Percentiles rank a stretch among this genome's conserved stretches.
These are phyloP conservation scores for Tuber magnatum DNA, from an alignment of 495 filamentous ascomycete genomes.

Conservation along the genomic window DNA sequence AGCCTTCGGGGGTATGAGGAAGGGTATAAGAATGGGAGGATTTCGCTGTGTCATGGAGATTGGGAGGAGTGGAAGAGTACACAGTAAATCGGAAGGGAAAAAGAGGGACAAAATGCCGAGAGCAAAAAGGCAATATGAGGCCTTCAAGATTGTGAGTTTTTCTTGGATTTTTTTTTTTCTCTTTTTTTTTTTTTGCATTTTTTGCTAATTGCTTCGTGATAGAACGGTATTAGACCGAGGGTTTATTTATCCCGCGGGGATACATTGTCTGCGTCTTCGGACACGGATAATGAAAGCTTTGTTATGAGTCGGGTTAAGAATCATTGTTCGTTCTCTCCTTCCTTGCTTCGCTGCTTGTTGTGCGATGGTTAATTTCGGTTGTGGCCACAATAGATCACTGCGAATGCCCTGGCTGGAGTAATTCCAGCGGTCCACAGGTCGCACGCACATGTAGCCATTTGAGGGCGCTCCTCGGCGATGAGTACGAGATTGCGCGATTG, in stretches of 20 bases:
- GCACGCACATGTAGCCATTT: conserved; percentile 34
- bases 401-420: conserved; percentile 22
- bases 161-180: background rate
- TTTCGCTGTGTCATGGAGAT: background rate
- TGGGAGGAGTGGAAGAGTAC: background rate
- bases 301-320: conserved; percentile 21
- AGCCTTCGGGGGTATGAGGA: too few species aligned
- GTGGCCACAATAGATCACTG: conserved; percentile 19
- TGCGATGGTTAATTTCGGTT: background rate
- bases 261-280: conserved; percentile 24
- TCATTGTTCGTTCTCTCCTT: conserved; percentile 26
- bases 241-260: conserved; percentile 19
- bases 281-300: conserved; percentile 26
- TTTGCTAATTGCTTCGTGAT: background rate
- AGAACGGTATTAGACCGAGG: conserved; percentile 28
- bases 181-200: background rate
- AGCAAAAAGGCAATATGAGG: conserved; percentile 10
- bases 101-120: conserved; percentile 20
- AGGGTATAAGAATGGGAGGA: background rate
- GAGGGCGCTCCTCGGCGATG: conserved; percentile 27
- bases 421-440: conserved; percentile 6
- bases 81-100: background rate
- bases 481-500: conserved; percentile 35
- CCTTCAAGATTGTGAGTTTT: conserved; percentile 21
- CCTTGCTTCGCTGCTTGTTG: background rate